These are phyloP conservation scores for Cryptococcus hybrid DNA, from an alignment of 1,284 basidiomycete species.

Conservation along the genomic window DNA sequence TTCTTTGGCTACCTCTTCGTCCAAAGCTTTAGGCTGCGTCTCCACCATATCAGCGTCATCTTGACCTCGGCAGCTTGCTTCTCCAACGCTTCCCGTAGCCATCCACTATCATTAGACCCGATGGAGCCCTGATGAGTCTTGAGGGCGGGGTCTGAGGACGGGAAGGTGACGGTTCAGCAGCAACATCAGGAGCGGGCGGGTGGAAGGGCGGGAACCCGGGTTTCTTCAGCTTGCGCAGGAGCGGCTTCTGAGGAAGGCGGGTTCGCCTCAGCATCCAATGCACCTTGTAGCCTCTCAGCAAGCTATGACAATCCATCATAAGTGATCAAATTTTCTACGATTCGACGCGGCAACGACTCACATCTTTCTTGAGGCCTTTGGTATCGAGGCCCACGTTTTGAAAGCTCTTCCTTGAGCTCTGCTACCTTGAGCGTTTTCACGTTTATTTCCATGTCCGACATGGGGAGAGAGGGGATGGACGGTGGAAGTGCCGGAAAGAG, in stretches of 20 bases:
- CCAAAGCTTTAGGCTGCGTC: no score
- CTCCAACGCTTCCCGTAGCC: slow-evolving; percentile 7
- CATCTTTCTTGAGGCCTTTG: slow-evolving; percentile 46
- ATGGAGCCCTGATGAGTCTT: background rate
- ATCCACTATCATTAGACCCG: background rate
- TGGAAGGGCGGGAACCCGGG: background rate
- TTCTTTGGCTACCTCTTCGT: no score
- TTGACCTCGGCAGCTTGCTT: background rate
- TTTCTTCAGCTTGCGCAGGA: background rate
- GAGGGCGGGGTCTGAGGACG: background rate
- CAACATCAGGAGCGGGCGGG: background rate
- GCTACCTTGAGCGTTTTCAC: slow-evolving; percentile 37
- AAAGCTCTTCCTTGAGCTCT: slow-evolving; percentile 48
- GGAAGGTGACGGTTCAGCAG: background rate
- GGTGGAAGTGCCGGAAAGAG: background rate
- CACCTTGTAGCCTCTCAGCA: slow-evolving; percentile 33
- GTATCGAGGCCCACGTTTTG: slow-evolving; percentile 36
- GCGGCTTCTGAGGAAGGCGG: background rate
- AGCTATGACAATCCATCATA: slow-evolving; percentile 21
- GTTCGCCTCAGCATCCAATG: background rate
- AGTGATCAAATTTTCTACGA: background rate
- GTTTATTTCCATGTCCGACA: slow-evolving; percentile 6
- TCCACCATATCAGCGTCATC: background rate
- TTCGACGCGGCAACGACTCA: slow-evolving; percentile 17
- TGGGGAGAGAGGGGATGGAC: background rate